Base-by-base conservation (phyloP, 768 basidiomycete species). In the Lactifluus volemus region DNA sequence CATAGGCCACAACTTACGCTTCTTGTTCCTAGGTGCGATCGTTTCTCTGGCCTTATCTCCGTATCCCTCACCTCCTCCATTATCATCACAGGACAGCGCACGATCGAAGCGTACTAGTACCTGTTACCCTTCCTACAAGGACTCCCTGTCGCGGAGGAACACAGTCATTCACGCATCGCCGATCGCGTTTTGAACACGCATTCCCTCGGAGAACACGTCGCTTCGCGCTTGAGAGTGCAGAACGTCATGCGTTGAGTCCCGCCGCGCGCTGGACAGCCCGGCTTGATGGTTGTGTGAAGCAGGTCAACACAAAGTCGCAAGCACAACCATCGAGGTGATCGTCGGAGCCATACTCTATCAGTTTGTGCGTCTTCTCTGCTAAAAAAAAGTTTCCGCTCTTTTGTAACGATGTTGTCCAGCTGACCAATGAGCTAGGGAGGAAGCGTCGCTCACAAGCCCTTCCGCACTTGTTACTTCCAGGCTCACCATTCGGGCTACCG, bases 271-370 rank as follows among this genome's bases (percentile, higher is more conserved):
- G 56, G 76, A 72, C 32, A 69, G 59, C 59, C 54, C 47, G 58
- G 56, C 47, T 70, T 63, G 59, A 69, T 72, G 44, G 73, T 73
- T 49, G 74, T 73, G 77, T 79, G 45, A n/a, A n/a, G 80, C 86
- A 2, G 90, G 89, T 2, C 69, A 91, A 56, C 86, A 85, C 67
- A 92, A 91, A 67, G 84, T 91, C 19, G 81, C 85, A 67, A 90
- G 90, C 1, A 84, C 88, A 59, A 79, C 84, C 0, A 86, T 91
- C 5, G 83, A 86, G 65, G 90, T 87, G 3, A 76, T 90, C 15
- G 72, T 91, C 34, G 90, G 90, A 25, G 88, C 84, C 6, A 79
- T 91, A 12, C 89, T 84, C 67, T 82, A 86, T 67, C 88, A 93
- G n/a, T 89, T 85, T 71, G 90, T 92, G 68, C 60, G 89, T 77